Conservation (phyloP, 169 alveolate species). For the Plasmodium relictum region DNA sequence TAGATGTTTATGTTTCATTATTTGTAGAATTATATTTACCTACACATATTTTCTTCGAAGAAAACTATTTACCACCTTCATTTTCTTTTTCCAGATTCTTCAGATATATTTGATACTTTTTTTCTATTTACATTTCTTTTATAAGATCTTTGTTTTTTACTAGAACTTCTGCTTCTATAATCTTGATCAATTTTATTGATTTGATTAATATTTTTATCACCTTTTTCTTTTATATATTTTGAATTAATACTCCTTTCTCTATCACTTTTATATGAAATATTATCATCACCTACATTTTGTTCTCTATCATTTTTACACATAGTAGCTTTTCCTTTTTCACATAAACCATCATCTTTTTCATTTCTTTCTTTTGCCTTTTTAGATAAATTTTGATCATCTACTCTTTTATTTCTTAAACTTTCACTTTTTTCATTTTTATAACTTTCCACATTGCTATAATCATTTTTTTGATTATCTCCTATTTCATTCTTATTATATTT, state of each 20-base stretch:
- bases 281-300: slow-evolving; percentile 24
- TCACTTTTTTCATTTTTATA: slow-evolving; percentile 9
- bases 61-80: slow-evolving; percentile 17
- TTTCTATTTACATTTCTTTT: slow-evolving; percentile 19
- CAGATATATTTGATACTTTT: slow-evolving; percentile 7
- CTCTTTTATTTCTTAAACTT: not conserved
- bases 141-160: slow-evolving; percentile 8
- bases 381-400: not conserved
- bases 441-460: not conserved
- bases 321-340: slow-evolving; percentile 16
- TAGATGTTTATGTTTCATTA: not conserved
- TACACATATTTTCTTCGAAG: slow-evolving; percentile 17
- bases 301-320: slow-evolving; percentile 28
- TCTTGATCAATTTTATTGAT: not conserved
- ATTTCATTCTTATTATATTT: not conserved
- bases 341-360: slow-evolving; percentile 6
- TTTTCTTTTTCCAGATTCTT: slow-evolving; percentile 15
- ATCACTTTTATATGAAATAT: slow-evolving; percentile 35
- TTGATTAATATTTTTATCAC: slow-evolving; percentile 3
- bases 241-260: slow-evolving; percentile 21
- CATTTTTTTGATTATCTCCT: not conserved
- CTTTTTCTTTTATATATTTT: slow-evolving; percentile 9
- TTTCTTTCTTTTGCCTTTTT: not conserved
- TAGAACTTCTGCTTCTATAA: slow-evolving; percentile 40
- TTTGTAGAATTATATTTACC: slow-evolving; percentile 16